Conservation (phyloP, 192 early-diverging fungal genomes). For the Entophlyctis luteolus region DNA sequence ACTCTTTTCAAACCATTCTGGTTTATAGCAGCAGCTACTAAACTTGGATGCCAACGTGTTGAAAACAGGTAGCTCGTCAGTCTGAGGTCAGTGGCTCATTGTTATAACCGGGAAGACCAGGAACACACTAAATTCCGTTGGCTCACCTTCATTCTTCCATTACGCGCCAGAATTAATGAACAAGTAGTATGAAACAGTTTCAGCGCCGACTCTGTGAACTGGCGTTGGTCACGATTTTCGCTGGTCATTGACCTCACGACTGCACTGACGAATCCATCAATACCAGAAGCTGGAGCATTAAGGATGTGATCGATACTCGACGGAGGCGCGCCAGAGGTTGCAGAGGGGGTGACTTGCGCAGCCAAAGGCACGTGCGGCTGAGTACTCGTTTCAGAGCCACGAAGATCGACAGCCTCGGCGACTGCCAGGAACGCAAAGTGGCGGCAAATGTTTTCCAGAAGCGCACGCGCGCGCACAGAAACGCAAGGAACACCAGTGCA, state of each 20-base stretch:
- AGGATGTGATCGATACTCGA: conserved; percentile 32
- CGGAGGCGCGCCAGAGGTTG: too few relatives aligned
- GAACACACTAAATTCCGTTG: too few relatives aligned
- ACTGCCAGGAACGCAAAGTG: conserved; percentile 76
- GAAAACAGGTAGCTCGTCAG: conserved; percentile 66
- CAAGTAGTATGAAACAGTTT: conserved; percentile 61
- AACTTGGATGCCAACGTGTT: conserved; percentile 78
- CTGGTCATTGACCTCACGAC: conserved; percentile 75
- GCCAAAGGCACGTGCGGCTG: background rate
- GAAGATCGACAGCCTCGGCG: conserved; percentile 62
- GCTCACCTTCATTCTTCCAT: conserved; percentile 43
- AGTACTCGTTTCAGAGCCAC: conserved; percentile 23
- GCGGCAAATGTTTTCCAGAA: conserved; percentile 62
- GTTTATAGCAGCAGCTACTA: conserved; percentile 87
- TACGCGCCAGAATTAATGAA: conserved; percentile 51
- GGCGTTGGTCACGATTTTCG: conserved; percentile 54
- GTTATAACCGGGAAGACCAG: background rate
- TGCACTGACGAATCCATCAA: conserved; percentile 70
- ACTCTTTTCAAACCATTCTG: conserved; percentile 78
- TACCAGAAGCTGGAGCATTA: conserved; percentile 32
- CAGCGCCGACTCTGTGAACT: conserved; percentile 66
- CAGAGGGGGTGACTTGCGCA: too few relatives aligned
- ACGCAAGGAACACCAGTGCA: conserved; percentile 52
- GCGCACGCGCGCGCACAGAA: conserved; percentile 56
- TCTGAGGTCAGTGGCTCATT: background rate